Base-by-base conservation (phyloP, 2,329 filamentous ascomycete species). In the Pseudocercospora vitis region DNA sequence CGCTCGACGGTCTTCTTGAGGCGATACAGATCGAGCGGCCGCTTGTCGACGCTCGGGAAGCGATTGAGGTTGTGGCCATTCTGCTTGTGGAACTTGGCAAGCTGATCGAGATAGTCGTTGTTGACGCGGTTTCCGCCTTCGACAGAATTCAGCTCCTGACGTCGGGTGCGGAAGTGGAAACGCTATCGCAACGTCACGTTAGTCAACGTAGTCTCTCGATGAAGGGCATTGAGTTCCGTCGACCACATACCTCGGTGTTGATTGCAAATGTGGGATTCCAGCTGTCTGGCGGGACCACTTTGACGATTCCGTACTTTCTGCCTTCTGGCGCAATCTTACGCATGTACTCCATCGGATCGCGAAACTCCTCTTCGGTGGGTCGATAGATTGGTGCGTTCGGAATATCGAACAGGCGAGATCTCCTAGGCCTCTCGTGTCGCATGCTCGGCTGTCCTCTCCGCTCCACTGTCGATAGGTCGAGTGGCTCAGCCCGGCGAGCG, bases 191-290 rank as follows among this genome's bases (percentile, higher is more conserved):
- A 56, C 26, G 62, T 75, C 46, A 59, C 28, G 48, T 64, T 46
- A 68, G 61, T 35, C 45, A 39, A 18, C 31, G 37, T 21, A 18
- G 29, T 48, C 39, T 12, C 19, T 11, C 7, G 28, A 44, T 6
- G 31, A 18, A 49, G 18, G 49, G 32, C 24, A 37, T 19, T n/a
- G 35, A 14, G 19, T 18, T 18, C 8, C n/a, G 6, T 16, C n/a
- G 8, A 33, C 16, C 12, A 68, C 82, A 70, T 78, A 96, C 92
- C 84, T 96, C 91, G 18, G 92, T 97, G 69, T 99, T 91, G 67
- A 99, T 95, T 37, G 91, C 91, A 71, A 99, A 97, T 12, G 90
- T 81, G 6, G 94, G 94, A 66, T 95, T 92, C 94, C 94, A 99
- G 28, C 81, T 85, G 59, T 94, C 89, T 0, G 94, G 94, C 4